Conservation (phyloP, 805 yeast species). For the Saccharomycopsis synnaedendra region DNA sequence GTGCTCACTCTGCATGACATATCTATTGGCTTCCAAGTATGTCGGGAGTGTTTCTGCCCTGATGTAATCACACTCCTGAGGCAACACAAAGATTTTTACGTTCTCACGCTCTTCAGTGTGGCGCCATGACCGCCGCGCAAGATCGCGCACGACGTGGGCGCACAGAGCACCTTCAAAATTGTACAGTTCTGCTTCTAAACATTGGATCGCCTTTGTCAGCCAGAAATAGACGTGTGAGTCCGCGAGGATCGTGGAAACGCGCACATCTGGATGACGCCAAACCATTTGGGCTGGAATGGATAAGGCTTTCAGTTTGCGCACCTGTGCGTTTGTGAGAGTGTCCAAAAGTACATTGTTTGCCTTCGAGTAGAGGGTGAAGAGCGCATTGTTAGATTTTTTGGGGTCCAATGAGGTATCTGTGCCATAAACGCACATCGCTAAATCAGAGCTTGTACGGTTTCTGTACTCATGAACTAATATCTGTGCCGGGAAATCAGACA, state of each 20-base stretch:
- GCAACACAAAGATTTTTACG: conserved; percentile 60
- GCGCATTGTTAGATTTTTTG: conserved; percentile 37
- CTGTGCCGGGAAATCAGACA: conserved; percentile 88
- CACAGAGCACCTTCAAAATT: conserved; percentile 33
- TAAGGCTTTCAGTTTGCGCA: conserved; percentile 60
- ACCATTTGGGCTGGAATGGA: conserved; percentile 75
- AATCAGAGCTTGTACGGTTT: conserved; percentile 51
- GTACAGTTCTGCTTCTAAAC: conserved; percentile 29
- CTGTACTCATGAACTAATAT: conserved; percentile 76
- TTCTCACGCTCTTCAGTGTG: conserved; percentile 50
- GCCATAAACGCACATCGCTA: conserved; percentile 72
- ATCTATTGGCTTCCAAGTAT: conserved; percentile 83
- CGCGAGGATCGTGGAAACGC: conserved; percentile 64
- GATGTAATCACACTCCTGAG: conserved; percentile 57
- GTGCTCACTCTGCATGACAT: conserved; percentile 40
- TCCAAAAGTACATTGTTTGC: conserved; percentile 47
- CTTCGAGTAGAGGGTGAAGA: conserved; percentile 57
- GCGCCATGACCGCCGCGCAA: conserved; percentile 88
- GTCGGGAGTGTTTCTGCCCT: conserved; percentile 72
- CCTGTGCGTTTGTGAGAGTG: conserved; percentile 54
- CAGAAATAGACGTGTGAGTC: conserved; percentile 67
- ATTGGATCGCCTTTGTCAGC: conserved; percentile 37
- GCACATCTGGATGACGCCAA: conserved; percentile 77
- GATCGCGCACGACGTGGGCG: conserved; percentile 65
- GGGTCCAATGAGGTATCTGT: conserved; percentile 65